These are phyloP conservation scores for Corylus americana DNA, from an alignment of 306 rosid genomes.

Conservation along the genomic window DNA sequence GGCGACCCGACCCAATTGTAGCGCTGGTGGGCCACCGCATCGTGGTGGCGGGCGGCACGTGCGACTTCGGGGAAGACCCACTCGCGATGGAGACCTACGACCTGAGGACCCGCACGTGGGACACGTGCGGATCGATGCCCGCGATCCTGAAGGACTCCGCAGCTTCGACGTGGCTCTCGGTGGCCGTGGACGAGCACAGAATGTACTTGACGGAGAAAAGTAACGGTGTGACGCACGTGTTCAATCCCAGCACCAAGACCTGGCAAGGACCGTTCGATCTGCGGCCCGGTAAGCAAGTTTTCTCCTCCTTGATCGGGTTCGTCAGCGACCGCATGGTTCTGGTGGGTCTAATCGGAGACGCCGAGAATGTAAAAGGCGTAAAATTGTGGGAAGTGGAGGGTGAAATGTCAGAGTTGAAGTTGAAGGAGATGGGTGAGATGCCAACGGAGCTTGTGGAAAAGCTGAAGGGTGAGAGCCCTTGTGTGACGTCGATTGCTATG, in stretches of 20 bases:
- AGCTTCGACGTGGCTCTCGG: constrained; percentile 59
- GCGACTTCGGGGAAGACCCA: constrained; percentile 58
- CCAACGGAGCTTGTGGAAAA: constrained; percentile 54
- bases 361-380: constrained; percentile 37
- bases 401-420: constrained; percentile 32
- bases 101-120: constrained; percentile 37
- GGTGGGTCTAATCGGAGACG: constrained; percentile 51
- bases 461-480: constrained; percentile 38
- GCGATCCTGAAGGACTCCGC: constrained; percentile 41
- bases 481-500: constrained; percentile 43
- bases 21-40: constrained; percentile 39
- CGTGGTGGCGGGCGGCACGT: constrained; percentile 60
- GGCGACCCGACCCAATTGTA: constrained; percentile 64
- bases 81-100: constrained; percentile 66
- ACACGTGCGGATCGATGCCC: constrained; percentile 52
- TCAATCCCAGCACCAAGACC: constrained; percentile 33
- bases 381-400: constrained; percentile 53
- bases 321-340: constrained; percentile 35
- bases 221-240: constrained; percentile 51
- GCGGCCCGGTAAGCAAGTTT: constrained; percentile 25
- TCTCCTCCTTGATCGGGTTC: constrained; percentile 34
- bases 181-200: constrained; percentile 36
- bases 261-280: constrained; percentile 71
- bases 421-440: constrained; percentile 57
- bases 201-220: constrained; percentile 55